Percentiles rank a stretch among this genome's conserved stretches.
Conservation (phyloP, 2,329 filamentous ascomycete species). For the Dactylellina parvicollis region DNA sequence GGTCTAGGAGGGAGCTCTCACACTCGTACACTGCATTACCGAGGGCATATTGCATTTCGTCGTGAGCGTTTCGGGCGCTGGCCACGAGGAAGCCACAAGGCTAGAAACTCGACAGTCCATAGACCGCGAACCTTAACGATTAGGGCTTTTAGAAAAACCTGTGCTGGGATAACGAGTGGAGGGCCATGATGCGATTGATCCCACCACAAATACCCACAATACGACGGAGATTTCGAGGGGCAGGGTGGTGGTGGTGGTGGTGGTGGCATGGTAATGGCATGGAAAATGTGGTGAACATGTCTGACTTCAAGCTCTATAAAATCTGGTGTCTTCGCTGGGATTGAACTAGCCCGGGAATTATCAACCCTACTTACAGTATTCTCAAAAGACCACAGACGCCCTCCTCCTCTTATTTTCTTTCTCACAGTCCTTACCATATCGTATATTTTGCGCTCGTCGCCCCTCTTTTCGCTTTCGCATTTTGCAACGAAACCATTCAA, state of each 20-base stretch:
- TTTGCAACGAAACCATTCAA: not conserved
- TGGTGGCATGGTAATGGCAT: slow-evolving; percentile 31
- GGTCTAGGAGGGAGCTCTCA: not conserved
- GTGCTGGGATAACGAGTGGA: slow-evolving; percentile 22
- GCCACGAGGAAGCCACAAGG: slow-evolving; percentile 21
- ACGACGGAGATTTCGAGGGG: slow-evolving; percentile 51
- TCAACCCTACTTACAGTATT: not conserved
- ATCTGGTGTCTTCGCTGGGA: slow-evolving; percentile 18
- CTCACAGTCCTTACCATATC: slow-evolving; percentile 16
- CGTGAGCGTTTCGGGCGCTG: slow-evolving; percentile 7
- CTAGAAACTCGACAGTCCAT: not conserved
- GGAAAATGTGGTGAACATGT: slow-evolving; percentile 22
- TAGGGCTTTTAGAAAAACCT: slow-evolving; percentile 24
- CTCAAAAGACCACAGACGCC: too few relatives aligned
- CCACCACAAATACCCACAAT: slow-evolving; percentile 22
- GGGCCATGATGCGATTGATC: slow-evolving; percentile 32
- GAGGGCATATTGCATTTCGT: not conserved
- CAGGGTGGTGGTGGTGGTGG: slow-evolving; percentile 4
- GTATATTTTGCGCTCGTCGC: not conserved
- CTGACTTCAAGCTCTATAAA: slow-evolving; percentile 39
- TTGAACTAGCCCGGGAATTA: not conserved
- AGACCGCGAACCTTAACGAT: slow-evolving; percentile 3
- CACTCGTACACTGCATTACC: not conserved
- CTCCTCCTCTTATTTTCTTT: not conserved
- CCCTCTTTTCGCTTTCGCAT: not conserved